Evolutionary conservation across 345 rosid genomes (phyloP).

Genomic region (Salix purpurea): DNA sequence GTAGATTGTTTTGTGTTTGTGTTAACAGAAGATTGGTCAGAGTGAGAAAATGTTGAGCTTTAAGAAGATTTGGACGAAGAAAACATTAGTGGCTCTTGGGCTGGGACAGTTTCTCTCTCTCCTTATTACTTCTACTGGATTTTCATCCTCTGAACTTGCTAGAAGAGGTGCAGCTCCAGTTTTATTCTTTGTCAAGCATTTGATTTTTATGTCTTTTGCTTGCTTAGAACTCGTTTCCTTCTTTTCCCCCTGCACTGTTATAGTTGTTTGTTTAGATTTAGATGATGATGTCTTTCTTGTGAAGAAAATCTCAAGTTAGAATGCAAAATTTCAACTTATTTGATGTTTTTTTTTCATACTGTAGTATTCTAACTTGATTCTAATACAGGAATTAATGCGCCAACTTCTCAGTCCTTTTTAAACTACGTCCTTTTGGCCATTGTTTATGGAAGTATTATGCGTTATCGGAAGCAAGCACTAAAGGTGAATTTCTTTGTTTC

Average conservation of each 20-base stretch:
- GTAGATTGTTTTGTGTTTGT: background rate
- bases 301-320: background rate
- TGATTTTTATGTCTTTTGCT: background rate
- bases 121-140: constrained; percentile 47
- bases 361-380: background rate
- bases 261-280: background rate
- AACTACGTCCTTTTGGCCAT: constrained; percentile 41
- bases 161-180: constrained; percentile 46
- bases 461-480: constrained; percentile 28
- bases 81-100: constrained; percentile 61
- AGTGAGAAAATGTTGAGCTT: constrained; percentile 22
- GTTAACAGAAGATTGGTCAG: background rate
- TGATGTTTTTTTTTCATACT: background rate
- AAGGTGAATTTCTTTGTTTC: constrained; percentile 27
- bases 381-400: constrained; percentile 42
- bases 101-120: constrained; percentile 75
- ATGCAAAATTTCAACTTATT: background rate
- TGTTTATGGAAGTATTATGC: constrained; percentile 39
- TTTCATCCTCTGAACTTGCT: constrained; percentile 54
- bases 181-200: background rate
- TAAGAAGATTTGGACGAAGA: constrained; percentile 46
- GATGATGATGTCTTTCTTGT: background rate
- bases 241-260: background rate
- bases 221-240: background rate
- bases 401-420: constrained; percentile 47